Evolutionary conservation across 108 stramenopile species (phyloP).

Genomic region (Licmophora abbreviata): DNA sequence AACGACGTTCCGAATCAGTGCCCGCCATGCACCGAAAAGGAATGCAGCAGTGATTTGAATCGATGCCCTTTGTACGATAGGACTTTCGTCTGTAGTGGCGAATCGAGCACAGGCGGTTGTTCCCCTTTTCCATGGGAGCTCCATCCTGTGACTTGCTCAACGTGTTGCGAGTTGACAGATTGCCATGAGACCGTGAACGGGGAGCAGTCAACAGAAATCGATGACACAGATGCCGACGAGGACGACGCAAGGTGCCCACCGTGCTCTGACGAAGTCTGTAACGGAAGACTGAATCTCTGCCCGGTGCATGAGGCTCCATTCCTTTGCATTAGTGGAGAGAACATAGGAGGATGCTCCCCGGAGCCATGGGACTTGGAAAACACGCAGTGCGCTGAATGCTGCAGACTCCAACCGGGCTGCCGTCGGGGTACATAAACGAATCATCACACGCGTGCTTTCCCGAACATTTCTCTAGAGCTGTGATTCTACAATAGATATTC

Average conservation of each 20-base stretch:
- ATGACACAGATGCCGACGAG: constrained; percentile 3
- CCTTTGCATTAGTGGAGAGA: constrained; percentile 51
- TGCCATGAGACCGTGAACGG: constrained; percentile 6
- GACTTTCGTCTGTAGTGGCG: no score
- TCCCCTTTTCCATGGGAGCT: constrained; percentile 44
- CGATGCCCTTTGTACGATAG: no score
- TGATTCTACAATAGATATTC: no score
- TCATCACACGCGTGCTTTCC: no score
- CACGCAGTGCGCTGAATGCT: constrained; percentile 43
- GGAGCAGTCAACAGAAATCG: not conserved
- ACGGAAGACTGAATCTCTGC: constrained; percentile 54
- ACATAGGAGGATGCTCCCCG: constrained; percentile 47
- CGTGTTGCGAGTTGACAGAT: not conserved
- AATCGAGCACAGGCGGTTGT: no score
- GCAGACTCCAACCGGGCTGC: no score
- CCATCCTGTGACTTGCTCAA: constrained; percentile 1
- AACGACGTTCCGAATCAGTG: no score
- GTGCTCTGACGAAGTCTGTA: constrained; percentile 40
- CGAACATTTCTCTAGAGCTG: no score
- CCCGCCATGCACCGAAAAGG: no score
- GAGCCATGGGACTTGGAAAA: constrained; percentile 32
- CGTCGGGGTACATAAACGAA: no score
- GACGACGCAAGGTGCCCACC: constrained; percentile 26
- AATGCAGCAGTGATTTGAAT: no score
- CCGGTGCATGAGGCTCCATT: constrained; percentile 39